phyloP scores from a whole-genome alignment of 257 asterid genomes.

The Paulownia fortunei region DNA sequence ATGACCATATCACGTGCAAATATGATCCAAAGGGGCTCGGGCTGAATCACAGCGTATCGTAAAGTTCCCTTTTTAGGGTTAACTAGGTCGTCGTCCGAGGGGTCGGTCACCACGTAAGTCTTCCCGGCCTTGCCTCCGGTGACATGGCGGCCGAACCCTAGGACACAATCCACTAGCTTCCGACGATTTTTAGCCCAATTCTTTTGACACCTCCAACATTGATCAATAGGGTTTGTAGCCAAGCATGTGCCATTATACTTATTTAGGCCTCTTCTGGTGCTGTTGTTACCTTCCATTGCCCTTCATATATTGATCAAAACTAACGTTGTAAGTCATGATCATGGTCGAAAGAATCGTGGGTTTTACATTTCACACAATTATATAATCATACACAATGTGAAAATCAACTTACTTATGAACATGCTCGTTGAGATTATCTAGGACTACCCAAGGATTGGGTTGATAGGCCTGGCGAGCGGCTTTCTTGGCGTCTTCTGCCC shows the following conservation, averaged over 20 bases:
- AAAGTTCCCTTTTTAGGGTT: conserved; percentile 65
- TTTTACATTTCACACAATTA: neutral
- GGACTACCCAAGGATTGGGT: conserved; percentile 44
- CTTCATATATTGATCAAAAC: conserved; percentile 20
- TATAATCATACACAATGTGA: neutral
- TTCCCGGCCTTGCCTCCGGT: conserved; percentile 68
- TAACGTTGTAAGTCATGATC: neutral
- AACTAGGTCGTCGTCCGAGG: conserved; percentile 52
- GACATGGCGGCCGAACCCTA: conserved; percentile 61
- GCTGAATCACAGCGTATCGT: conserved; percentile 59
- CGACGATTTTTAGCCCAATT: conserved; percentile 54
- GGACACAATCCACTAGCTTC: conserved; percentile 47
- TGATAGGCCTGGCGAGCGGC: conserved; percentile 53
- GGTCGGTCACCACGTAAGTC: conserved; percentile 52
- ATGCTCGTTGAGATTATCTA: conserved; percentile 38
- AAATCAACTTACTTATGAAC: conserved; percentile 46
- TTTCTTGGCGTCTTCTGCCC: conserved; percentile 43
- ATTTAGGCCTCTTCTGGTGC: conserved; percentile 43
- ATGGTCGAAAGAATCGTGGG: neutral
- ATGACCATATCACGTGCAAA: conserved; percentile 49
- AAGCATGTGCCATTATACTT: conserved; percentile 38
- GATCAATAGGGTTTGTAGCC: conserved; percentile 72
- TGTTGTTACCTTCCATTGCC: conserved; percentile 30
- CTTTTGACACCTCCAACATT: conserved; percentile 61
- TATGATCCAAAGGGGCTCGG: conserved; percentile 61